phyloP scores from a whole-genome alignment of 1,139 yeast species.

The Yamadazyma friedrichii region DNA sequence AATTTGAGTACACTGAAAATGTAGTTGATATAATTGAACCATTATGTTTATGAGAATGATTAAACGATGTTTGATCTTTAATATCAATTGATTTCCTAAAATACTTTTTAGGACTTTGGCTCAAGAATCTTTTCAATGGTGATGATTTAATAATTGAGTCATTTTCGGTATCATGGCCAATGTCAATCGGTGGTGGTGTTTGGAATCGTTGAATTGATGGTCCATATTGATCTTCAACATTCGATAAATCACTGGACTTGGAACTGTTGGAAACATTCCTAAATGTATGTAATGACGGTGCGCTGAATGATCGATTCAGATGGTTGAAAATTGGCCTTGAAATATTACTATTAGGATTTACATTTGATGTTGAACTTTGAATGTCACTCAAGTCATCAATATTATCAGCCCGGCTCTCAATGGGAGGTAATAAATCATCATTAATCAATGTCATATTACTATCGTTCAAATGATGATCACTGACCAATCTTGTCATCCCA shows the following conservation, averaged over 20 bases:
- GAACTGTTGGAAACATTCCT: slow-evolving; percentile 17
- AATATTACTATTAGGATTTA: not conserved
- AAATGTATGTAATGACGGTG: slow-evolving; percentile 44
- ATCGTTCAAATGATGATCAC: slow-evolving; percentile 12
- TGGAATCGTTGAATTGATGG: slow-evolving; percentile 10
- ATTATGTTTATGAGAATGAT: slow-evolving; percentile 15
- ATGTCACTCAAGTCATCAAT: slow-evolving; percentile 32
- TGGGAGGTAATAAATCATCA: slow-evolving; percentile 21
- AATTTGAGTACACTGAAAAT: slow-evolving; percentile 27
- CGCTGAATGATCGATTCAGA: slow-evolving; percentile 36
- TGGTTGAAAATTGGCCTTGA: slow-evolving; percentile 15
- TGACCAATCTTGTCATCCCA: slow-evolving; percentile 15
- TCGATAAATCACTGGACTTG: not conserved
- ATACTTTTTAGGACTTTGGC: slow-evolving; percentile 35
- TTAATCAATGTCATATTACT: slow-evolving; percentile 10
- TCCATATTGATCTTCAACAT: not conserved
- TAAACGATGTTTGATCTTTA: slow-evolving; percentile 15
- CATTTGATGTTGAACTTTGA: slow-evolving; percentile 1
- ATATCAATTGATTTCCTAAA: slow-evolving; percentile 26
- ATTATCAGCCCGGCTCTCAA: slow-evolving; percentile 21
- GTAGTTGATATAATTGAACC: slow-evolving; percentile 31
- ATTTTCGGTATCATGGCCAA: not conserved
- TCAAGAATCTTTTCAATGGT: slow-evolving; percentile 34
- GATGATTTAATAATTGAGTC: slow-evolving; percentile 18
- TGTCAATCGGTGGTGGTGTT: slow-evolving; percentile 17